Percentiles rank a stretch among this genome's conserved stretches.
phyloP scores from a whole-genome alignment of 75 land plant species.

The Picea glauca region DNA sequence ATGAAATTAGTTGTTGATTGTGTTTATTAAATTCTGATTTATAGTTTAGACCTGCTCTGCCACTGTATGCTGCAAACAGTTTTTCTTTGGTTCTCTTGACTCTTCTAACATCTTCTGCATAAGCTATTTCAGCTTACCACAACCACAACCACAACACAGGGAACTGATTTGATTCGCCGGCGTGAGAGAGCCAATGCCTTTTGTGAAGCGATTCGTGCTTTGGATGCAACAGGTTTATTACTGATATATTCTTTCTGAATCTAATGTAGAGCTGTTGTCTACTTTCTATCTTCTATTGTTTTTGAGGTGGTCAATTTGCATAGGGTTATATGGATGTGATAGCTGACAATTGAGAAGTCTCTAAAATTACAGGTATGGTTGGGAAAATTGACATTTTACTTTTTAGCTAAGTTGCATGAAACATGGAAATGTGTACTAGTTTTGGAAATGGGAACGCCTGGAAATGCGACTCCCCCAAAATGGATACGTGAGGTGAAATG shows the following conservation, averaged over 20 bases:
- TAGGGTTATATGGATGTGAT: too few relatives aligned
- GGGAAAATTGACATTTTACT: too few relatives aligned
- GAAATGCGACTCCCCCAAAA: too few relatives aligned
- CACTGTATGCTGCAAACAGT: background rate
- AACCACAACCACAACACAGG: conserved; percentile 18
- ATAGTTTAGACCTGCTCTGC: background rate
- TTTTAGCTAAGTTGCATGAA: too few relatives aligned
- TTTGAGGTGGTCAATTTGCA: too few relatives aligned
- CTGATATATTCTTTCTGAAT: background rate
- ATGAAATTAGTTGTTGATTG: background rate
- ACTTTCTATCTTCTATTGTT: too few relatives aligned
- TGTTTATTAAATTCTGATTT: background rate
- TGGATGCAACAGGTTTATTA: conserved; percentile 91
- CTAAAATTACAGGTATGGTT: too few relatives aligned
- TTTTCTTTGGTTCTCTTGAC: conserved; percentile 43
- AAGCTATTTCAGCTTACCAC: conserved; percentile 78
- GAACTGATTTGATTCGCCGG: conserved; percentile 55
- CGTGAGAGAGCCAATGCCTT: conserved; percentile 84
- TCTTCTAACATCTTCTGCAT: conserved; percentile 73
- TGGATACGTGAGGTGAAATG: too few relatives aligned
- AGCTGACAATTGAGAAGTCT: too few relatives aligned
- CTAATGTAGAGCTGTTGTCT: background rate
- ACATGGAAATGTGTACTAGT: too few relatives aligned
- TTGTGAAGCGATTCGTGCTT: conserved; percentile 93
- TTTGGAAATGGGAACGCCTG: too few relatives aligned